Evolutionary conservation across 257 asterid species (phyloP).

Genomic region (Petrea volubilis): DNA sequence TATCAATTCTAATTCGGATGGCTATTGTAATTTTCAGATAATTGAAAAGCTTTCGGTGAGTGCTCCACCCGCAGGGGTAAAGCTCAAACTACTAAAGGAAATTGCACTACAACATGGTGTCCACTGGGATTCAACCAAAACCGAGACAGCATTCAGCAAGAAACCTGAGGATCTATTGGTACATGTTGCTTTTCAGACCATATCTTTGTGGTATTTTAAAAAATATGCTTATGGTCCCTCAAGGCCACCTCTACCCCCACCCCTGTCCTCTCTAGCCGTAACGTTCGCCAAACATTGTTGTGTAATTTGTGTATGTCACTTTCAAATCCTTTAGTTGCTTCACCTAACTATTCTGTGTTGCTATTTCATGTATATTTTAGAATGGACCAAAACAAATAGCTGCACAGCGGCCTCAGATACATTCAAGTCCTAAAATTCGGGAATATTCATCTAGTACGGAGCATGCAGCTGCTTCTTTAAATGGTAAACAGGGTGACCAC

Average conservation of each 20-base stretch:
- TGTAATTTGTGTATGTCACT: neutral
- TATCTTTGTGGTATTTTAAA: too few relatives aligned
- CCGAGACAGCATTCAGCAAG: constrained; percentile 72
- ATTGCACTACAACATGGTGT: constrained; percentile 64
- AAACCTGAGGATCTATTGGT: constrained; percentile 96
- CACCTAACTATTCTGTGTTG: neutral
- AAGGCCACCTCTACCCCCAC: too few relatives aligned
- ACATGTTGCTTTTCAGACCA: constrained; percentile 20
- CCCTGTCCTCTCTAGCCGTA: too few relatives aligned
- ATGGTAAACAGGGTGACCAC: constrained; percentile 26
- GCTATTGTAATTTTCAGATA: constrained; percentile 48
- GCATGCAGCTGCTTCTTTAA: constrained; percentile 33
- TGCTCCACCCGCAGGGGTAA: constrained; percentile 68
- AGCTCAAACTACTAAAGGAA: constrained; percentile 71
- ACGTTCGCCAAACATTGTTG: too few relatives aligned
- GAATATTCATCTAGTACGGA: constrained; percentile 28
- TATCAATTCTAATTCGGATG: neutral
- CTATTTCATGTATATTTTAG: constrained; percentile 36
- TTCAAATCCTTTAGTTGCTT: neutral
- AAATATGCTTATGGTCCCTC: neutral
- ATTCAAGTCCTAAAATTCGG: constrained; percentile 21
- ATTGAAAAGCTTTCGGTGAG: constrained; percentile 81
- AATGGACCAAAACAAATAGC: constrained; percentile 81
- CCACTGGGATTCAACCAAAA: constrained; percentile 74
- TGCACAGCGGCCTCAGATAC: constrained; percentile 26